Conservation (phyloP, 164 flowering plant genomes). For the Vitis rotundifolia region DNA sequence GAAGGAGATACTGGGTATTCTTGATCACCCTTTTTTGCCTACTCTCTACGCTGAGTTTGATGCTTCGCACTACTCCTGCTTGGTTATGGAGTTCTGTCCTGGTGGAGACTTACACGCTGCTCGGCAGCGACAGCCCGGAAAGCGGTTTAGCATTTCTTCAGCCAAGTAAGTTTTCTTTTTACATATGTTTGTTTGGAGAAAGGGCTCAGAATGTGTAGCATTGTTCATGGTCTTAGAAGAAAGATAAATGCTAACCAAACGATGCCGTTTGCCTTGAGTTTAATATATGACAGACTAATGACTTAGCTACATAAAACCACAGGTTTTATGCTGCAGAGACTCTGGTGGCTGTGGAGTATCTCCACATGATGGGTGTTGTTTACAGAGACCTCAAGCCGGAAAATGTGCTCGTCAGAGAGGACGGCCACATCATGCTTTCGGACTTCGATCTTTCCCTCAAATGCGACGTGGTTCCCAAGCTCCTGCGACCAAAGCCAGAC, state of each 20-base stretch:
- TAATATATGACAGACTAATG: no score
- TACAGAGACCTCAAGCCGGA: slow-evolving; percentile 90
- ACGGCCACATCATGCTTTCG: slow-evolving; percentile 91
- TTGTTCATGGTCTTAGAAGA: neutral
- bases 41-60: slow-evolving; percentile 79
- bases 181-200: no score
- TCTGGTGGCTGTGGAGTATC: slow-evolving; percentile 76
- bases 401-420: slow-evolving; percentile 77
- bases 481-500: slow-evolving; percentile 27
- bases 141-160: slow-evolving; percentile 61
- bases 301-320: neutral
- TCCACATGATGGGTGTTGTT: slow-evolving; percentile 90
- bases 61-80: slow-evolving; percentile 80
- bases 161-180: slow-evolving; percentile 51
- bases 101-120: slow-evolving; percentile 78
- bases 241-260: neutral
- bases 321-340: slow-evolving; percentile 88
- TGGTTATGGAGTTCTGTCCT: slow-evolving; percentile 94
- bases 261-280: neutral
- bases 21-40: slow-evolving; percentile 89
- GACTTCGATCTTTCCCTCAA: slow-evolving; percentile 88
- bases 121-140: slow-evolving; percentile 57
- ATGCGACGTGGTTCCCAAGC: slow-evolving; percentile 77
- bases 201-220: neutral
- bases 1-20: slow-evolving; percentile 70